Evolutionary conservation across 768 basidiomycete genomes (phyloP).

Genomic region (Termitomyces sp.): DNA sequence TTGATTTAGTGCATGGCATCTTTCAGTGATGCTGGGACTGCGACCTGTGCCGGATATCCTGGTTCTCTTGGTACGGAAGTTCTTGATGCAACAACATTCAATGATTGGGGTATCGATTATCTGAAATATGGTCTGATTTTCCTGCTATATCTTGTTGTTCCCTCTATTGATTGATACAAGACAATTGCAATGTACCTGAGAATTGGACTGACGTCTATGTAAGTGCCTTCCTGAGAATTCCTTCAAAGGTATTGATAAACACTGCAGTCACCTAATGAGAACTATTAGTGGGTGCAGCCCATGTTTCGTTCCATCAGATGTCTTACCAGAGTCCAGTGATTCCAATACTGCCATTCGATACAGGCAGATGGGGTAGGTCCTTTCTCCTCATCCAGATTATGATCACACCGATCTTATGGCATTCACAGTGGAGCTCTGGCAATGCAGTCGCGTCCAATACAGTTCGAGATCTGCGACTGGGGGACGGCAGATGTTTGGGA

Average conservation of each 20-base stretch:
- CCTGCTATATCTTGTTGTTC: background rate
- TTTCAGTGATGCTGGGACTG: slow-evolving; percentile 44
- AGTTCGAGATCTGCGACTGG: slow-evolving; percentile 50
- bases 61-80: slow-evolving; percentile 46
- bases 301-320: background rate
- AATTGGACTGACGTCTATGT: slow-evolving; percentile 43
- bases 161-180: slow-evolving; percentile 18
- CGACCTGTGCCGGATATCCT: slow-evolving; percentile 50
- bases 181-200: slow-evolving; percentile 48
- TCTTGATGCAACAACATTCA: slow-evolving; percentile 46
- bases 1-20: background rate
- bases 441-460: slow-evolving; percentile 36
- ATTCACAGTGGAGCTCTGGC: slow-evolving; percentile 37
- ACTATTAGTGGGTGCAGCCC: slow-evolving; percentile 41
- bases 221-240: slow-evolving; percentile 7
- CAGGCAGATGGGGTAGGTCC: slow-evolving; percentile 45
- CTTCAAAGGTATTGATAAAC: background rate
- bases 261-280: slow-evolving; percentile 29
- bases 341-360: slow-evolving; percentile 56
- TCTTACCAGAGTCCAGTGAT: slow-evolving; percentile 25
- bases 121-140: slow-evolving; percentile 42
- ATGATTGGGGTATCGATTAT: slow-evolving; percentile 51
- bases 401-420: background rate
- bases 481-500: slow-evolving; percentile 49
- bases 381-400: background rate